These are phyloP conservation scores for Boletus patriciae DNA, from an alignment of 768 basidiomycete species.

Conservation along the genomic window DNA sequence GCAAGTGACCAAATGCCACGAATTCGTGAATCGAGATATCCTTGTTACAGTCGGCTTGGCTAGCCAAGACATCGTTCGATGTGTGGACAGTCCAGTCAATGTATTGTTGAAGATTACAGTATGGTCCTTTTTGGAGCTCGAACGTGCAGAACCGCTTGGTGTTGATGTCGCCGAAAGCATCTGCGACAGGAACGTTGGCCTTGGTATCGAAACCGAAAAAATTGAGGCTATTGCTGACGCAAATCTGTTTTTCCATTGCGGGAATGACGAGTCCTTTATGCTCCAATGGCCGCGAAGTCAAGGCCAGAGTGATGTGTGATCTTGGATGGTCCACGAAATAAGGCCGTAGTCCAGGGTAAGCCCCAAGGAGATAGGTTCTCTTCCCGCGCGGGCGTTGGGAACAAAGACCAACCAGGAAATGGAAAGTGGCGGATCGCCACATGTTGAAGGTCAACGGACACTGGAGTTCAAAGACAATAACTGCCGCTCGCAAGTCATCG, in stretches of 20 bases:
- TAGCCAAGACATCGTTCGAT: conserved; percentile 26
- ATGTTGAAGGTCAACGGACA: conserved; percentile 26
- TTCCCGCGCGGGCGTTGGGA: not conserved
- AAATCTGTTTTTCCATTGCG: conserved; percentile 12
- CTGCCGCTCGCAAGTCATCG: conserved; percentile 15
- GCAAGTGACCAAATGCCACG: conserved; percentile 21
- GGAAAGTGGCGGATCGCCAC: conserved; percentile 11
- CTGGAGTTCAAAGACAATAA: conserved; percentile 42
- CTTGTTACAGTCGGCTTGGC: conserved; percentile 40
- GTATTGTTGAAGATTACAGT: conserved; percentile 36
- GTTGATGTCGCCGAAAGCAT: conserved; percentile 9
- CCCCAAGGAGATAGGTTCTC: not conserved
- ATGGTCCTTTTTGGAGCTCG: conserved; percentile 32
- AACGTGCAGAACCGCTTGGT: conserved; percentile 30
- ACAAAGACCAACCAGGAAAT: conserved; percentile 38
- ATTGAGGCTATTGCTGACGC: conserved; percentile 31
- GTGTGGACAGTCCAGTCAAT: too few species aligned
- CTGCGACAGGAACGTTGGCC: conserved; percentile 8
- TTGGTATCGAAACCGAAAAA: conserved; percentile 32
- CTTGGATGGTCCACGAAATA: conserved; percentile 4
- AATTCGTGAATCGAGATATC: conserved; percentile 40
- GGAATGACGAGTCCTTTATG: conserved; percentile 12
- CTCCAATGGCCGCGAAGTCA: conserved; percentile 34
- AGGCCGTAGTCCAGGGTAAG: not conserved
- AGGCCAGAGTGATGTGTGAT: conserved; percentile 38